Base-by-base conservation (phyloP, 2,329 filamentous ascomycete genomes). In the Fusarium penzigii region DNA sequence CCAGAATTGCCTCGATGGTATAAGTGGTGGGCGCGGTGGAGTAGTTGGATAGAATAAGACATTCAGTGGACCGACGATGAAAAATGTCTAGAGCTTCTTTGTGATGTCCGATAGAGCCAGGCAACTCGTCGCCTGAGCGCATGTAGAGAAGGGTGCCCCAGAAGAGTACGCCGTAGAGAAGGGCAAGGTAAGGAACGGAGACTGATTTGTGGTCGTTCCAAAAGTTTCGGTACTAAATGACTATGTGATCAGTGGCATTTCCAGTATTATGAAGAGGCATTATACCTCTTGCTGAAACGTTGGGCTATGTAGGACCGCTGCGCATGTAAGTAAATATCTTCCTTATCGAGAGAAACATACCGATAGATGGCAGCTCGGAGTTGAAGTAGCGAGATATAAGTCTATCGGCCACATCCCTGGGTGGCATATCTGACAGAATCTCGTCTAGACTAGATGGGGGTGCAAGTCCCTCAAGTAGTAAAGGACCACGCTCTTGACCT, bases 371-470 rank as follows among this genome's bases (percentile, higher is more conserved):
- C 2, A 57, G 40, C 3, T 52, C 56, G 0, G 53, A 54, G 0
- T 46, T 62, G 10, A 62, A 62, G 34, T 62, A 62, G 0, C 57
- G 56, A 1, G 59, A 60, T 1, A 60, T 57, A 2, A 62, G 36
- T 2, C 59, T 53, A 8, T 62, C 57, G 1, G 48, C 43, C 5
- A 60, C 42, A 1, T 42, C 46, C 1, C 49, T 62, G 1, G 54
- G 44, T 1, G 59, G 59, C 1, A 62, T 20, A 17, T 62, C 49
- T 0, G 59, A 48, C 10, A 62, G 10, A 1, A 62, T 56, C 2
- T 57, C 44, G 20, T 54, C 49, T 2, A 62, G n/a, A 2, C 7
- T 39, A 0, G 54, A 14, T 3, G 41, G 6, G 1, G 39, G 1
- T 5, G 43, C 39, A 17, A 51, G 42, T 0, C 52, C 48, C 0